Evolutionary conservation across 805 yeast genomes (phyloP).

Genomic region (Myxozyma vanderwaltii): DNA sequence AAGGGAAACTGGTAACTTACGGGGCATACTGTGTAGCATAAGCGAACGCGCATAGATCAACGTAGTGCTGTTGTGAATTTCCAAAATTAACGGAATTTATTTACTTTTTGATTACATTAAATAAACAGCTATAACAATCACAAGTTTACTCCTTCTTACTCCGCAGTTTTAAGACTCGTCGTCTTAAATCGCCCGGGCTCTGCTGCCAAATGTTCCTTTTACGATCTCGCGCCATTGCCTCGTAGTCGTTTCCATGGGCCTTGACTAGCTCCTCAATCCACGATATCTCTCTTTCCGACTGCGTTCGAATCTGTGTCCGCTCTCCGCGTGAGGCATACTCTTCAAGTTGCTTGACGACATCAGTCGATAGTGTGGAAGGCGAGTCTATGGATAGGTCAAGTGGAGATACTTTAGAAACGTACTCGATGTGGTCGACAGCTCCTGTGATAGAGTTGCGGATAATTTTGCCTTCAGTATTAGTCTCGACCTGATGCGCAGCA

Average conservation of each 20-base stretch:
- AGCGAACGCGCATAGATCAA: neutral
- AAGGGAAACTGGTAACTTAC: constrained; percentile 65
- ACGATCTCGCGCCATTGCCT: constrained; percentile 87
- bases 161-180: constrained; percentile 59
- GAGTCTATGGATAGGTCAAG: constrained; percentile 35
- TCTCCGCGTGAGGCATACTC: constrained; percentile 52
- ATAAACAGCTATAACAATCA: neutral
- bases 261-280: constrained; percentile 68
- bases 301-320: constrained; percentile 53
- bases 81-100: neutral
- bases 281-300: constrained; percentile 70
- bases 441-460: constrained; percentile 19
- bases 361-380: constrained; percentile 45
- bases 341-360: constrained; percentile 71
- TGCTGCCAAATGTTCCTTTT: constrained; percentile 54
- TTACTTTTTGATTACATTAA: too few species aligned
- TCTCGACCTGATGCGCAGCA: neutral
- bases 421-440: constrained; percentile 41
- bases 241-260: constrained; percentile 86
- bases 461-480: constrained; percentile 16
- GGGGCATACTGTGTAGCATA: constrained; percentile 85
- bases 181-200: constrained; percentile 78
- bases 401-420: constrained; percentile 54
- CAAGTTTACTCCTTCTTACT: neutral
- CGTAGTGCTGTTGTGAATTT: neutral